phyloP scores from a whole-genome alignment of 768 basidiomycete genomes.

The Podaxis sp. region DNA sequence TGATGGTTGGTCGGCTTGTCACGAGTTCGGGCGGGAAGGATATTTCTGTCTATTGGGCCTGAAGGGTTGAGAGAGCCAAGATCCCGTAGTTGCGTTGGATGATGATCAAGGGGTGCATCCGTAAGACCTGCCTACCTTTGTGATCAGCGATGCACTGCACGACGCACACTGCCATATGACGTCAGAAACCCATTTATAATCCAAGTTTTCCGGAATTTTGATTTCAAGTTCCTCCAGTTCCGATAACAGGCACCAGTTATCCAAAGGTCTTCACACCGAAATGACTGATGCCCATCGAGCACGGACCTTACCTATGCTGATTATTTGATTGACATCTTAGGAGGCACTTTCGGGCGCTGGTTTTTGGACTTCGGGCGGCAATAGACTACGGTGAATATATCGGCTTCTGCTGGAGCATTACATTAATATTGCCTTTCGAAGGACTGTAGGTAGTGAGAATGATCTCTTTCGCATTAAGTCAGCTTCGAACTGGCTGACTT shows the following conservation, averaged over 20 bases:
- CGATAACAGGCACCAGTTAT: background rate
- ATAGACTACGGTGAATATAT: background rate
- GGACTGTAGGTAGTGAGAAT: background rate
- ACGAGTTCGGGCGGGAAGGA: background rate
- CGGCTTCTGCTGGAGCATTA: background rate
- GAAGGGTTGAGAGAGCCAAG: background rate
- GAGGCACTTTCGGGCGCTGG: background rate
- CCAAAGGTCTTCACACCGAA: background rate
- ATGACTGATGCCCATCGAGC: background rate
- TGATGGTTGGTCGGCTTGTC: conserved; percentile 2
- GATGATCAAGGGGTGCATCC: conserved; percentile 8
- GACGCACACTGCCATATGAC: conserved; percentile 2
- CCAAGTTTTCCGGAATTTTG: background rate
- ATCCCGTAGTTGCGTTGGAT: conserved; percentile 8
- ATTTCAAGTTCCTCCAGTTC: background rate
- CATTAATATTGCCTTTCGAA: background rate
- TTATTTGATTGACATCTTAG: background rate
- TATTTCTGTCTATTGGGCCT: background rate
- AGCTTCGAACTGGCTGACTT: background rate
- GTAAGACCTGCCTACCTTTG: background rate
- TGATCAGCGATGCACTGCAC: background rate
- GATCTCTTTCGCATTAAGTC: background rate
- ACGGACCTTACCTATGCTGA: background rate
- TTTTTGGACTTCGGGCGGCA: background rate
- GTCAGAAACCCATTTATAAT: background rate